Conservation (phyloP, 1,139 yeast genomes). For the Magnusiomyces magnusii region DNA sequence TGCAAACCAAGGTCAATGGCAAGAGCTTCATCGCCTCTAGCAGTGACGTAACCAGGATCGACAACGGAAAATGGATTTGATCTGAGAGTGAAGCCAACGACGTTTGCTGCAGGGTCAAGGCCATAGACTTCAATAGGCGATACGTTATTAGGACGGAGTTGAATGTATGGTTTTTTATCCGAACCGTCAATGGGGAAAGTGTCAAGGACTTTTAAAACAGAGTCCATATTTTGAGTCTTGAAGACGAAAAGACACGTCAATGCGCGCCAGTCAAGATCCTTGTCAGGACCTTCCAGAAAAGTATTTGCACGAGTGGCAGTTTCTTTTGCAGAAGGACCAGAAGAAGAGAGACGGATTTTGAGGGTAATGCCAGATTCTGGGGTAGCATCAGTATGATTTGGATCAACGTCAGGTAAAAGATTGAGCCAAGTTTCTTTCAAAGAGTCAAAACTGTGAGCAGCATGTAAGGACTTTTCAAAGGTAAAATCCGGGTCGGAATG, state of each 20-base stretch:
- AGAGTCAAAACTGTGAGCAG: slow-evolving; percentile 27
- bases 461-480: slow-evolving; percentile 23
- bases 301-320: slow-evolving; percentile 16
- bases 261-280: slow-evolving; percentile 35
- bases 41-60: slow-evolving; percentile 13
- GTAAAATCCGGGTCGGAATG: slow-evolving; percentile 22
- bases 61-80: slow-evolving; percentile 31
- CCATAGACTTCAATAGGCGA: slow-evolving; percentile 41
- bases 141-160: slow-evolving; percentile 32
- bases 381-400: slow-evolving; percentile 22
- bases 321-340: slow-evolving; percentile 23
- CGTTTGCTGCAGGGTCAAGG: slow-evolving; percentile 55
- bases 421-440: slow-evolving; percentile 27
- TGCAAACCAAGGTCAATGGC: background rate
- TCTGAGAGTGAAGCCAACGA: slow-evolving; percentile 49
- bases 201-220: slow-evolving; percentile 13
- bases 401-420: slow-evolving; percentile 19
- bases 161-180: slow-evolving; percentile 20
- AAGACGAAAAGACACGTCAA: slow-evolving; percentile 31
- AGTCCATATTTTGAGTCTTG: slow-evolving; percentile 25
- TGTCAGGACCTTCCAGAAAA: slow-evolving; percentile 19
- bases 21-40: slow-evolving; percentile 9
- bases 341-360: slow-evolving; percentile 28
- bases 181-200: slow-evolving; percentile 10
- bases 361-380: slow-evolving; percentile 29